These are phyloP conservation scores for Penicillium sp. DNA, from an alignment of 2,329 filamentous ascomycete species.

Conservation along the genomic window DNA sequence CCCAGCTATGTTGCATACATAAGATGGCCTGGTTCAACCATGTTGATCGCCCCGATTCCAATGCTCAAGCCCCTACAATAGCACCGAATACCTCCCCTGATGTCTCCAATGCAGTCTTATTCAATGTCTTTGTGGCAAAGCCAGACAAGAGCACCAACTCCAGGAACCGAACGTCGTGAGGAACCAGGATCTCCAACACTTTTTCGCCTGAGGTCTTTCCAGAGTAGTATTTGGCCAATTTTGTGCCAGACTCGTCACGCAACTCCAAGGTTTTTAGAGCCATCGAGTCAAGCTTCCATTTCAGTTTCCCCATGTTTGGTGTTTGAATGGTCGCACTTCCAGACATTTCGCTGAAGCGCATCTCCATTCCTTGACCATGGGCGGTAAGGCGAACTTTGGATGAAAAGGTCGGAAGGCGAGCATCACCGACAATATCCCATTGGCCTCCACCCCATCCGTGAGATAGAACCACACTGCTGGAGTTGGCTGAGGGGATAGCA, in stretches of 20 bases:
- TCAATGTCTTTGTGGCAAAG: background rate
- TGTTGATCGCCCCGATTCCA: background rate
- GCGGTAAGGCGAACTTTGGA: background rate
- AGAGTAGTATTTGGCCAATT: background rate
- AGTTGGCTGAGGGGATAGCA: background rate
- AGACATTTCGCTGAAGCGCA: background rate
- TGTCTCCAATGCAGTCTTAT: background rate
- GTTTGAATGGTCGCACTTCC: background rate
- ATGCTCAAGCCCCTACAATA: background rate
- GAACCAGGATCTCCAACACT: background rate
- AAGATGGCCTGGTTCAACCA: background rate
- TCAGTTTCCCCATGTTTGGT: background rate
- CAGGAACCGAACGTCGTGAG: background rate
- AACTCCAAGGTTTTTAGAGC: background rate
- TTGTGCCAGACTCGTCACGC: background rate
- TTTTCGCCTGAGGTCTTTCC: background rate
- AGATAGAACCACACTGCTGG: background rate
- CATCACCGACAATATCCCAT: conserved; percentile 1
- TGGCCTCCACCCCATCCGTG: conserved; percentile 1
- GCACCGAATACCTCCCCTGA: background rate
- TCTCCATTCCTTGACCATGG: background rate
- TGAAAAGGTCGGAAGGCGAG: background rate
- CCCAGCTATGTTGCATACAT: background rate
- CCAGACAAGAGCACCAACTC: background rate
- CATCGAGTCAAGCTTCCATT: background rate